These are phyloP conservation scores for Trametopsis cervina DNA, from an alignment of 768 basidiomycete genomes.

Conservation along the genomic window DNA sequence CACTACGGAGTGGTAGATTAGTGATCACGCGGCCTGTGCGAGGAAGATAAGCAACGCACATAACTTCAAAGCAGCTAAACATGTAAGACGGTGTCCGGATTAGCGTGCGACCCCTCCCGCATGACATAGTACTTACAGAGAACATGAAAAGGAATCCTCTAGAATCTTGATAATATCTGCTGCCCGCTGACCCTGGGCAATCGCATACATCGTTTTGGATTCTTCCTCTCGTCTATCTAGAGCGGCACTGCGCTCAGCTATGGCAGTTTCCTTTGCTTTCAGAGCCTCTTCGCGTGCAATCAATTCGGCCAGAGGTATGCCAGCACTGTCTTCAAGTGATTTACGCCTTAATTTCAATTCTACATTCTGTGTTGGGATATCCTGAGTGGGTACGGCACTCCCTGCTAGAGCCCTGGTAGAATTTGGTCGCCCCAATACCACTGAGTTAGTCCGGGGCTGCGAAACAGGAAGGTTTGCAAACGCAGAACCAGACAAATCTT, in stretches of 20 bases:
- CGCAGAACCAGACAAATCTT: not conserved
- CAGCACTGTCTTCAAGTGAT: too few relatives aligned
- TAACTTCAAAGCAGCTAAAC: slow-evolving; percentile 55
- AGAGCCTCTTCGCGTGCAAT: not conserved
- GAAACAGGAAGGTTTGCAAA: not conserved
- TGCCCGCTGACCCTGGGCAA: not conserved
- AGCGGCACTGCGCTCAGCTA: not conserved
- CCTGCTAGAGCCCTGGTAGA: too few relatives aligned
- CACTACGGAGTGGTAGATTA: slow-evolving; percentile 21
- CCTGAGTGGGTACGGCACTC: too few relatives aligned
- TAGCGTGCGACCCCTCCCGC: not conserved
- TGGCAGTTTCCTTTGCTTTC: too few relatives aligned
- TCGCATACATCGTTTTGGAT: not conserved
- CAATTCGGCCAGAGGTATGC: too few relatives aligned
- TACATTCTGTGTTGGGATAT: too few relatives aligned
- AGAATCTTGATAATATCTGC: not conserved
- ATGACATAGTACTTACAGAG: not conserved
- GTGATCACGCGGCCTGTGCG: not conserved
- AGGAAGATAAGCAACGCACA: slow-evolving; percentile 26
- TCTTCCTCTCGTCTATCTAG: not conserved
- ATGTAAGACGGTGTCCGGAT: not conserved
- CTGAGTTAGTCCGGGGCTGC: too few relatives aligned
- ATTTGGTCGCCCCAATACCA: too few relatives aligned
- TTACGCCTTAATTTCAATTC: too few relatives aligned
- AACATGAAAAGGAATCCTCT: not conserved